Percentiles rank a stretch among this genome's conserved stretches.
These are phyloP conservation scores for Cryptococcus neoformans DNA, from an alignment of 1,284 basidiomycete species.

Conservation along the genomic window DNA sequence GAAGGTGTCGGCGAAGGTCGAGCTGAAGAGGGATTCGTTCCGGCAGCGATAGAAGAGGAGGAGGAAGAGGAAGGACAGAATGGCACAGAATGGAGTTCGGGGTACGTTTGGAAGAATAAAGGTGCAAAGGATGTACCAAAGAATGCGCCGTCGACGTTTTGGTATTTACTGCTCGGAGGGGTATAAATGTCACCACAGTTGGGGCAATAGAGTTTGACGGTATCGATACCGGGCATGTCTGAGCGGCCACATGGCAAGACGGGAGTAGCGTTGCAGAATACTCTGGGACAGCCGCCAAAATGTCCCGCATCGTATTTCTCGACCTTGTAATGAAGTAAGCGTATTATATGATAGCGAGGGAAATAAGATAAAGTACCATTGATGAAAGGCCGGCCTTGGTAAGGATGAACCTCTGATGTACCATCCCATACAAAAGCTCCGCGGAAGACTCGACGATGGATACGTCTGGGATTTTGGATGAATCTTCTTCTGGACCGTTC, in stretches of 20 bases:
- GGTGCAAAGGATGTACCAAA: conserved; percentile 99
- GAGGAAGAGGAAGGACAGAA: conserved; percentile 62
- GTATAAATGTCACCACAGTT: conserved; percentile 98
- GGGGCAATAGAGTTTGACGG: conserved; percentile 97
- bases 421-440: conserved; percentile 94
- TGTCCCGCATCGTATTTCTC: conserved; percentile 93
- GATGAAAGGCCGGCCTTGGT: conserved; percentile 89
- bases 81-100: conserved; percentile 80
- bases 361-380: conserved; percentile 66
- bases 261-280: conserved; percentile 85
- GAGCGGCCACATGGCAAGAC: conserved; percentile 95
- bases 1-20: conserved; percentile 15
- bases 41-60: conserved; percentile 30
- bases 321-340: conserved; percentile 56
- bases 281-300: conserved; percentile 94
- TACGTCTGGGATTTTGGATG: conserved; percentile 73
- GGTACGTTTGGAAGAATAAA: conserved; percentile 96
- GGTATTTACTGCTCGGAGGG: conserved; percentile 92
- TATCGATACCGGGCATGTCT: conserved; percentile 96
- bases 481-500: conserved; percentile 69
- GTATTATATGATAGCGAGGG: not conserved
- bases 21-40: conserved; percentile 26
- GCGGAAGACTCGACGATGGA: conserved; percentile 98
- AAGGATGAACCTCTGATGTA: conserved; percentile 95
- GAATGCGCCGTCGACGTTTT: conserved; percentile 96